These are phyloP conservation scores for Tetradesmus obliquus DNA, from an alignment of 139 green algal genomes.

Conservation along the genomic window DNA sequence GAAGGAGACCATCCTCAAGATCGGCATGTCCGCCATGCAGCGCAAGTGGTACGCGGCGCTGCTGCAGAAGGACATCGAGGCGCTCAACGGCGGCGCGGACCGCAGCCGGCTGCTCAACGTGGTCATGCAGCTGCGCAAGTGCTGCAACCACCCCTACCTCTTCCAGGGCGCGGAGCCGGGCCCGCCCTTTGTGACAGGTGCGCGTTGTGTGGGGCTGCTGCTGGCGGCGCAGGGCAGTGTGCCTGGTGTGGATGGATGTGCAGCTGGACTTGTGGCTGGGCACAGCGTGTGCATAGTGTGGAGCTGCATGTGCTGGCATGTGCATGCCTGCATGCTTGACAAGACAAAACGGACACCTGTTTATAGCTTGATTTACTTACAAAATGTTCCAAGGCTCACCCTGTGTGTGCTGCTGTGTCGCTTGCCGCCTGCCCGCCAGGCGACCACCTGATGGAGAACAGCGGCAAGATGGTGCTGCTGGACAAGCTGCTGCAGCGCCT, in stretches of 20 bases:
- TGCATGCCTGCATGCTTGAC: no score
- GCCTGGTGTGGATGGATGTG: not conserved
- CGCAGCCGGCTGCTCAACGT: constrained; percentile 97
- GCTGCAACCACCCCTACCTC: constrained; percentile 98
- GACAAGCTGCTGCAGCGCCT: constrained; percentile 94
- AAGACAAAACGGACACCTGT: no score
- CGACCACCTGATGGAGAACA: constrained; percentile 78
- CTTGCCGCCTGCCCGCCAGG: constrained; percentile 82
- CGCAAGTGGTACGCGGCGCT: constrained; percentile 90
- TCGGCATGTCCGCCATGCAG: constrained; percentile 98
- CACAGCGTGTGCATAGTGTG: not conserved
- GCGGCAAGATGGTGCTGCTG: constrained; percentile 93
- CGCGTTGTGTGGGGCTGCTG: not conserved
- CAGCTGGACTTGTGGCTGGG: not conserved
- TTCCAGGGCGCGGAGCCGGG: constrained; percentile 95
- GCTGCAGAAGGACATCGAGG: constrained; percentile 96
- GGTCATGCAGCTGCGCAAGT: constrained; percentile 99
- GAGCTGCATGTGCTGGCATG: no score
- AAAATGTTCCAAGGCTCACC: not conserved
- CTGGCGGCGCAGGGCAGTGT: not conserved
- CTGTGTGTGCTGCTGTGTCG: not conserved
- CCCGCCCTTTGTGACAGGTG: constrained; percentile 93
- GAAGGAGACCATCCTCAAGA: constrained; percentile 99
- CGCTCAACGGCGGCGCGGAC: constrained; percentile 86
- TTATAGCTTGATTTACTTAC: no score